Evolutionary conservation across 2,329 filamentous ascomycete genomes (phyloP).

Genomic region (Cadophora sp.): DNA sequence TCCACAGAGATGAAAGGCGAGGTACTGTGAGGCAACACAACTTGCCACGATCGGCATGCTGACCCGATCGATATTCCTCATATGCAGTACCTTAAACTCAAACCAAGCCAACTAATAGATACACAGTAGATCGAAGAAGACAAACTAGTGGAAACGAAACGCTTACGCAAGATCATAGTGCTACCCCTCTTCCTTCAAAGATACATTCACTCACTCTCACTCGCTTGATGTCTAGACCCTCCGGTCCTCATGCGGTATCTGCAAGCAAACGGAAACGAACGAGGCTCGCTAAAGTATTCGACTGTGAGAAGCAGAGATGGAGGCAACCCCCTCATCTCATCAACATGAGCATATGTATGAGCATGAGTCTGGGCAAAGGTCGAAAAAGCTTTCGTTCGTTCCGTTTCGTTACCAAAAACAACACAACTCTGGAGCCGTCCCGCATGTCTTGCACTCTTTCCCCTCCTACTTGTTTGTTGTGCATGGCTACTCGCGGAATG

Average conservation of each 20-base stretch:
- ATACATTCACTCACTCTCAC: too few species aligned
- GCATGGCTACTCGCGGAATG: too few species aligned
- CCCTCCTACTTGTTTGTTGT: not conserved
- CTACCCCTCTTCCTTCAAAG: not conserved
- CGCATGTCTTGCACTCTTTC: not conserved
- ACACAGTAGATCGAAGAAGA: too few species aligned
- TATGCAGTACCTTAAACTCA: too few species aligned
- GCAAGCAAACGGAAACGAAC: not conserved
- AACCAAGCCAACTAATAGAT: too few species aligned
- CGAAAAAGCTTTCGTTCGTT: not conserved
- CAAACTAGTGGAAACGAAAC: not conserved
- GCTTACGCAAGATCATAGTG: constrained; percentile 11
- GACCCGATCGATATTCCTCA: not conserved
- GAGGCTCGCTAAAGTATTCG: too few species aligned
- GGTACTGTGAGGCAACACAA: not conserved
- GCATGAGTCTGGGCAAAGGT: not conserved
- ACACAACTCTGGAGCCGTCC: not conserved
- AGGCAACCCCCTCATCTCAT: too few species aligned
- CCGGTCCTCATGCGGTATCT: not conserved
- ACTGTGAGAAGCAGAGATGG: too few species aligned
- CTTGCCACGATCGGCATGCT: constrained; percentile 4
- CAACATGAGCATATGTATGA: too few species aligned
- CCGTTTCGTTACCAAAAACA: not conserved
- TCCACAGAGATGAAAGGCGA: not conserved
- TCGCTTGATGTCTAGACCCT: too few species aligned